Evolutionary conservation across 306 rosid genomes (phyloP), one percentile per base, ranked within the genome.

Genomic region (Cercis canadensis): DNA sequence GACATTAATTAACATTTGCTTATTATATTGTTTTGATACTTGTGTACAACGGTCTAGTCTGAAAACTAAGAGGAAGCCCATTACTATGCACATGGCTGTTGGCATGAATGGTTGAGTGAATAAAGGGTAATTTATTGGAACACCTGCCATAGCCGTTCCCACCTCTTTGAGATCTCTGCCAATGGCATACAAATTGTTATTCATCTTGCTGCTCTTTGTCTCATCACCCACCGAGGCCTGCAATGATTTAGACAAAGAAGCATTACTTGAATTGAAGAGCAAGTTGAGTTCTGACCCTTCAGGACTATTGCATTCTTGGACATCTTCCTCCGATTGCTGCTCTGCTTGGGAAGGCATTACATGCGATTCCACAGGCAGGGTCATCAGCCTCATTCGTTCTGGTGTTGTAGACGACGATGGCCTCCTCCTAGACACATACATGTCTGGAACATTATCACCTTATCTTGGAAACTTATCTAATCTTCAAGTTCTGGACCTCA

Each of bases 391-490:
- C 65, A 56, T 87, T 11, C 83, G 84, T 1, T 62, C 70, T 0
- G 90, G 90, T 6, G 60, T 81, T 5, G 33, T 57, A 36, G 55
- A 80, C 2, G 74, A 47, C 21, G 5, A 43, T 5, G 81, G 69
- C 75, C 39, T 81, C 75, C 70, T 79, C 34, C 2, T 80, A 2
- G 90, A 87, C 16, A 89, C 87, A 5, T 80, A n/a, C 73, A 49
- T 87, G 77, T 75, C 87, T 0, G 89, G 90, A 5, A 58, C 88
- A 0, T 19, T 89, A 3, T 89, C 92, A 44, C 92, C 92, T 65
- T 89, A 45, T 57, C 87, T 89, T 8, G 92, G 87, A 16, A 89
- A 87, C 85, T 75, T 89, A 60, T 69, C 90, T 0, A 50, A 34
- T 51, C 82, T 87, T 37, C 78, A 75, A 61, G 24, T 75, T 74